Evolutionary conservation across 169 alveolate species (phyloP).

Genomic region (Plasmodium inui): DNA sequence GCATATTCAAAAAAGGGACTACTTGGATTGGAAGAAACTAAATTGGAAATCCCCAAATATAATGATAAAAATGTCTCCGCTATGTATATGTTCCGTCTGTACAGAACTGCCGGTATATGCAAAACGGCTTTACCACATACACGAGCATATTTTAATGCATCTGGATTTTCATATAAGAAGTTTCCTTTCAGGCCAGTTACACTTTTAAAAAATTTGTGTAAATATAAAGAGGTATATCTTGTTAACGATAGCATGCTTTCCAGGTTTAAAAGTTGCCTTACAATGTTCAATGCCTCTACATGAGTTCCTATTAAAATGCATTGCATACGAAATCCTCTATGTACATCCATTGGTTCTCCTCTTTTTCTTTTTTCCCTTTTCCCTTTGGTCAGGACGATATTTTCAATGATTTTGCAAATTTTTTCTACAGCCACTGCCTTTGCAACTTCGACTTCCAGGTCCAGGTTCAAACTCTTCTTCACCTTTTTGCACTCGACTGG

Average conservation of each 20-base stretch:
- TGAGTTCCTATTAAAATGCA: slow-evolving; percentile 49
- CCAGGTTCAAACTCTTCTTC: slow-evolving; percentile 31
- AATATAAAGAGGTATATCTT: slow-evolving; percentile 72
- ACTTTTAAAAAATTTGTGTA: slow-evolving; percentile 62
- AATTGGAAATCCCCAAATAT: slow-evolving; percentile 68
- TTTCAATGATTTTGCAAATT: slow-evolving; percentile 50
- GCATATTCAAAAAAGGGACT: slow-evolving; percentile 75
- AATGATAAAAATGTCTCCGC: slow-evolving; percentile 75
- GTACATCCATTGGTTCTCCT: not conserved
- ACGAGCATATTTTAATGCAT: slow-evolving; percentile 22
- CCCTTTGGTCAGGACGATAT: not conserved
- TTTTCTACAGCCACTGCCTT: slow-evolving; percentile 40
- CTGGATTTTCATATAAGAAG: slow-evolving; percentile 15
- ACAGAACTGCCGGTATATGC: slow-evolving; percentile 65
- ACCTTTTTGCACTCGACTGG: slow-evolving; percentile 34
- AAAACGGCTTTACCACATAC: slow-evolving; percentile 48
- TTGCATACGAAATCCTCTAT: slow-evolving; percentile 39
- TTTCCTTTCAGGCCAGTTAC: slow-evolving; percentile 23
- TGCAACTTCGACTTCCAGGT: slow-evolving; percentile 21
- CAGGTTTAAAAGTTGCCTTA: slow-evolving; percentile 64
- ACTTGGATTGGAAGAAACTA: slow-evolving; percentile 69
- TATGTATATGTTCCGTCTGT: slow-evolving; percentile 46
- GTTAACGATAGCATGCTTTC: slow-evolving; percentile 60
- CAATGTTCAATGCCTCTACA: slow-evolving; percentile 51
- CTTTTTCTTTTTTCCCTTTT: not conserved